Base-by-base conservation (phyloP, 2,329 filamentous ascomycete genomes). In the Xylariaceae sp. region DNA sequence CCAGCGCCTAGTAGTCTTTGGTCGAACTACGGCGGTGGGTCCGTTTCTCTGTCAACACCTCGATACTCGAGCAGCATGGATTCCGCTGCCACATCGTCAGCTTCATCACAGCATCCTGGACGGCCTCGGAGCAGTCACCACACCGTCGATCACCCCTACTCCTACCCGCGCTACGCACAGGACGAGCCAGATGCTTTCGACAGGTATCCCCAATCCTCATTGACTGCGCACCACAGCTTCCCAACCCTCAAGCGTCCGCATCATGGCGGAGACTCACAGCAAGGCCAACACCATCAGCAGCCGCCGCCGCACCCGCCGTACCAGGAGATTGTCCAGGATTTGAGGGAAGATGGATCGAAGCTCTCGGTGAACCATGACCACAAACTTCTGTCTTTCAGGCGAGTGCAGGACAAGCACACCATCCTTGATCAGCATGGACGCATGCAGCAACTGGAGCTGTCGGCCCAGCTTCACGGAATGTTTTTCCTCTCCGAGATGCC, bases 401-500 rank as follows among this genome's bases (percentile, higher is more conserved):
- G 70, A 40, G 64, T 67, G 7, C 71, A 72, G 48, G 75, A 79
- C 56, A 79, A 78, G 63, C 66, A 73, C 61, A 78, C 74, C 28
- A 70, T 79, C 34, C 67, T 79, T 43, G 75, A 80, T 54, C 67
- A 71, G 47, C 73, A 77, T 55, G 74, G 74, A 30, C 71, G 72
- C 30, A 71, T 78, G 49, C 74, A 78, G 55, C 72, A 77, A 50
- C 67, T 80, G n/a, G 76, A 79, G 49, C 62, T 80, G 26, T 73
- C 74, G 6, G 85, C 85, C 12, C 85, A 90, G 64, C 77, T 90
- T 19, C 85, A 89, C 57, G 85, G 85, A 67, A 89, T 90, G 85
- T 90, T 90, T 68, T 90, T 90, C 60, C 70, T 90, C 21, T 88
- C 85, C 19, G 85, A 90, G 59, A 84, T 85, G 67, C 81, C 83